Percentiles rank a stretch among this genome's conserved stretches.
phyloP scores from a whole-genome alignment of 768 basidiomycete genomes.

The Sporobolomyces phaffii region DNA sequence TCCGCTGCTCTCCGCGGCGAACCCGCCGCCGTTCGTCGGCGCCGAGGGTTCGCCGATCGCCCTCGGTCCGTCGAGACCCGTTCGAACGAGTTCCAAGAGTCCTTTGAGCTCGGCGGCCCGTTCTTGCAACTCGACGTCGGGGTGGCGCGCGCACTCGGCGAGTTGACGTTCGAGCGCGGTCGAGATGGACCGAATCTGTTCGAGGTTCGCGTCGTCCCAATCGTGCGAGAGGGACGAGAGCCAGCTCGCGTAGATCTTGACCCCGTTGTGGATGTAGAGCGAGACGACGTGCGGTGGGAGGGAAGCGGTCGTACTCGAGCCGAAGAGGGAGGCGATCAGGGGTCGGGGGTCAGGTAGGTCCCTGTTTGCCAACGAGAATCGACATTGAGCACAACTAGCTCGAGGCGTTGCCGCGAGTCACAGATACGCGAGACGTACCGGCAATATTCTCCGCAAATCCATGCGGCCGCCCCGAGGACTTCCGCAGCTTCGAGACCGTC shows the following conservation, averaged over 20 bases:
- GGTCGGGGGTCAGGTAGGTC: conserved; percentile 73
- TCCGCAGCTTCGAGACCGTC: conserved; percentile 54
- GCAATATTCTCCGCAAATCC: conserved; percentile 93
- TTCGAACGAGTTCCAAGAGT: conserved; percentile 42
- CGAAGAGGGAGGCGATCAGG: conserved; percentile 59
- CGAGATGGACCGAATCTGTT: conserved; percentile 61
- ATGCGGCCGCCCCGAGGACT: conserved; percentile 87
- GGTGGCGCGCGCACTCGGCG: conserved; percentile 56
- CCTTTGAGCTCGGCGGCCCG: conserved; percentile 53
- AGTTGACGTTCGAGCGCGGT: conserved; percentile 60
- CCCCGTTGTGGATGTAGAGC: conserved; percentile 72
- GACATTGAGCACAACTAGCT: conserved; percentile 13
- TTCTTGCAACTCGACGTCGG: conserved; percentile 86
- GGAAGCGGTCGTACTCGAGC: conserved; percentile 55
- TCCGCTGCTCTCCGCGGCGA: neutral
- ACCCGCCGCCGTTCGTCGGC: neutral
- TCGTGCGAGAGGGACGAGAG: conserved; percentile 64
- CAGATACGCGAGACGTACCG: conserved; percentile 51
- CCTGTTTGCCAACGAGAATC: conserved; percentile 47
- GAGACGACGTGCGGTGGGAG: conserved; percentile 63
- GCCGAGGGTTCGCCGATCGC: neutral
- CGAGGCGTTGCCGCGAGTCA: conserved; percentile 10
- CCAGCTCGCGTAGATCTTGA: conserved; percentile 85
- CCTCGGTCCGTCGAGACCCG: conserved; percentile 41
- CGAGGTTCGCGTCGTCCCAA: conserved; percentile 69